Conservation (phyloP, 2,329 filamentous ascomycete species). For the Clarireedia hainanense region DNA sequence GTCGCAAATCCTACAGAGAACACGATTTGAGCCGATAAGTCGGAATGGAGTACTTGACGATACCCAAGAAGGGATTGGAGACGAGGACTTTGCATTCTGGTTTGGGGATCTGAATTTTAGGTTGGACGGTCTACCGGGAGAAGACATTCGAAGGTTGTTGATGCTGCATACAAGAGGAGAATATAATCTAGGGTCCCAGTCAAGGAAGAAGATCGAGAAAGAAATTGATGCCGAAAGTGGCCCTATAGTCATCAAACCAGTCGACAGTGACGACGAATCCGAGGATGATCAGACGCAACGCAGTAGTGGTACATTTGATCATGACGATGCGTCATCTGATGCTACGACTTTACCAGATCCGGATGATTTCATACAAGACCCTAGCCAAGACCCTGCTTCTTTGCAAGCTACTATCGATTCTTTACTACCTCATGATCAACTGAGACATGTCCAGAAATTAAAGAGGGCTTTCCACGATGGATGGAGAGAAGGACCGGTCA, state of each 20-base stretch:
- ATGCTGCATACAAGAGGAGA: constrained; percentile 75
- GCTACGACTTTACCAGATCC: constrained; percentile 44
- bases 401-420: constrained; percentile 84
- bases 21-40: constrained; percentile 68
- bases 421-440: constrained; percentile 81
- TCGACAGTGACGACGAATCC: constrained; percentile 40
- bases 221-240: constrained; percentile 38
- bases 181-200: constrained; percentile 50
- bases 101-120: constrained; percentile 95
- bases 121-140: constrained; percentile 77
- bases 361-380: constrained; percentile 60
- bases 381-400: constrained; percentile 71
- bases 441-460: constrained; percentile 63
- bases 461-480: constrained; percentile 84
- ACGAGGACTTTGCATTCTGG: constrained; percentile 94
- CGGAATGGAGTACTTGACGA: constrained; percentile 57
- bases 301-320: constrained; percentile 23
- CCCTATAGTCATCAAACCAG: constrained; percentile 37
- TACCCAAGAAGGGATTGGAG: constrained; percentile 65
- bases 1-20: constrained; percentile 65
- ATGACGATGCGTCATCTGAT: constrained; percentile 30
- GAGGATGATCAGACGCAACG: constrained; percentile 26
- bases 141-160: constrained; percentile 79
- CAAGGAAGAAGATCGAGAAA: constrained; percentile 25
- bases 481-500: constrained; percentile 82